These are phyloP conservation scores for Hypoxylon sp. DNA, from an alignment of 2,329 filamentous ascomycete species.

Conservation along the genomic window DNA sequence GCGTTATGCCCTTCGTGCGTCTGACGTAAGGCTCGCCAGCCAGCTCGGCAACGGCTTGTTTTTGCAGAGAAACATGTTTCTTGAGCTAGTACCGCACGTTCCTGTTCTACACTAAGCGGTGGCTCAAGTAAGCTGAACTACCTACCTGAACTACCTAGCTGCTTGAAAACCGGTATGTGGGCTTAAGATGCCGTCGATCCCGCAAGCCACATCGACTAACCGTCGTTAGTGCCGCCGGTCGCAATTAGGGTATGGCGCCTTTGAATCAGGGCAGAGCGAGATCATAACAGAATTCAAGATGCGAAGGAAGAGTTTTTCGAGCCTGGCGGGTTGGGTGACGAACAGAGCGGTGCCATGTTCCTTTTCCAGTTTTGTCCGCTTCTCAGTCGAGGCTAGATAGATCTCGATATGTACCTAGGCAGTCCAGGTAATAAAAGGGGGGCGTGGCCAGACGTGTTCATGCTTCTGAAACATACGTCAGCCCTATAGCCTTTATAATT, in stretches of 20 bases:
- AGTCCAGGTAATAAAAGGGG: not conserved
- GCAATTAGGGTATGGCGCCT: slow-evolving; percentile 9
- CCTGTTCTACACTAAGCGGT: slow-evolving; percentile 4
- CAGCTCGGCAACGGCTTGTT: not conserved
- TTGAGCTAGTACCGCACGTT: not conserved
- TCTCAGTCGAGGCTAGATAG: too few species aligned
- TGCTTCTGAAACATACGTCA: slow-evolving; percentile 15
- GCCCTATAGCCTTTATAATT: slow-evolving; percentile 9
- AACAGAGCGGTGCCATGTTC: not conserved
- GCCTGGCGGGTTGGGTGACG: not conserved
- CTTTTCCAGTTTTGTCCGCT: slow-evolving; percentile 3
- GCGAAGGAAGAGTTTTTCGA: not conserved
- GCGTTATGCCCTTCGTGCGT: slow-evolving; percentile 8
- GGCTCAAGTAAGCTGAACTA: not conserved
- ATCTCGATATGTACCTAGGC: too few species aligned
- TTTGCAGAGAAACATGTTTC: not conserved
- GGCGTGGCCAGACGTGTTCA: not conserved
- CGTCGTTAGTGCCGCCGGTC: slow-evolving; percentile 20
- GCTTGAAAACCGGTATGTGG: slow-evolving; percentile 11
- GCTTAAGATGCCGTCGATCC: slow-evolving; percentile 18
- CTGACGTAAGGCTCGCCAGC: slow-evolving; percentile 18
- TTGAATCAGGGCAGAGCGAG: slow-evolving; percentile 15
- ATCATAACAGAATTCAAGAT: not conserved
- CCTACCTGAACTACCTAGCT: too few species aligned
- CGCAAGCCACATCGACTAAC: slow-evolving; percentile 19